These are phyloP conservation scores for Chrysanthemum lavandulifolium DNA, from an alignment of 129 eudicot genomes.

Conservation along the genomic window DNA sequence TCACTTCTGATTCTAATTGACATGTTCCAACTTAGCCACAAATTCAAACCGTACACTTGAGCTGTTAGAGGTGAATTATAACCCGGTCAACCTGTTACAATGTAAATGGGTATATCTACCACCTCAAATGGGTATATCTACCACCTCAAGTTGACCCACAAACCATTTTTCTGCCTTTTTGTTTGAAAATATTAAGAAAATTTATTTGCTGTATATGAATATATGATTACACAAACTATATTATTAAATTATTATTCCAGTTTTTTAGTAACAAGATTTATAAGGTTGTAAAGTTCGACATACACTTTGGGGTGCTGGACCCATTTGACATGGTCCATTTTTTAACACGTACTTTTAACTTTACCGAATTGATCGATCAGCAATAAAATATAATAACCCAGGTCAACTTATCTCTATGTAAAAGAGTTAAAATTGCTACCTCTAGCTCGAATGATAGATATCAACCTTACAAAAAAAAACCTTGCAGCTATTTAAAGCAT, in stretches of 20 bases:
- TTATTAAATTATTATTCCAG: too few relatives aligned
- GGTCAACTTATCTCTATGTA: background rate
- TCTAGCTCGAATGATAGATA: background rate
- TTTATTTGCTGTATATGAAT: too few relatives aligned
- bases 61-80: too few relatives aligned
- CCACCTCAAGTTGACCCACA: background rate
- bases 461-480: background rate
- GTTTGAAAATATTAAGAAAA: too few relatives aligned
- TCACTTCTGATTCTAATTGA: too few relatives aligned
- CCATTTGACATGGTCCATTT: background rate
- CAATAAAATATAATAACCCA: background rate
- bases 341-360: background rate
- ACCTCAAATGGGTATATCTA: too few relatives aligned
- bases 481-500: background rate
- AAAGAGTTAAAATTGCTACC: background rate
- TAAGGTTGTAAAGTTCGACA: background rate
- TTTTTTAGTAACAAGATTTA: background rate
- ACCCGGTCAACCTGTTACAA: too few relatives aligned
- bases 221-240: too few relatives aligned
- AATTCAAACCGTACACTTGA: too few relatives aligned
- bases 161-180: background rate
- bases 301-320: background rate
- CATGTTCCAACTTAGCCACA: too few relatives aligned
- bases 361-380: background rate
- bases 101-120: too few relatives aligned